Evolutionary conservation across 2,329 filamentous ascomycete genomes (phyloP).

Genomic region (Zasmidium citrigriseum): DNA sequence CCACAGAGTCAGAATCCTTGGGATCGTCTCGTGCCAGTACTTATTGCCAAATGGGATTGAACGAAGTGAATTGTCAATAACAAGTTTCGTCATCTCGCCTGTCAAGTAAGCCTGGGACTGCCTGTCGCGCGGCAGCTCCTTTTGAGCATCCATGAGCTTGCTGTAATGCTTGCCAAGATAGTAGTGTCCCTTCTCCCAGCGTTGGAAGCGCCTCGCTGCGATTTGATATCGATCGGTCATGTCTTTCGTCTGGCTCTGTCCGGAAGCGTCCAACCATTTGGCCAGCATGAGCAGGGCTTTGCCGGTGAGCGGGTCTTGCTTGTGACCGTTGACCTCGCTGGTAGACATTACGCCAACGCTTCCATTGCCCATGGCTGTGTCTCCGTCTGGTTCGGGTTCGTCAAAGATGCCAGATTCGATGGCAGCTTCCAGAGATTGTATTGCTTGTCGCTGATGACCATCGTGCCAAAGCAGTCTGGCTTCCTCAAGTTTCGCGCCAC

Average conservation of each 20-base stretch:
- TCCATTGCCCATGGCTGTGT: conserved; percentile 9
- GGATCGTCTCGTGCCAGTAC: conserved; percentile 92
- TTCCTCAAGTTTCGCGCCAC: conserved; percentile 90
- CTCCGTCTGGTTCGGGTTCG: conserved; percentile 15
- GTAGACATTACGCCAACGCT: conserved; percentile 5
- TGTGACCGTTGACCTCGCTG: conserved; percentile 33
- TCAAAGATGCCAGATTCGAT: conserved; percentile 78
- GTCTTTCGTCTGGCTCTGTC: conserved; percentile 81
- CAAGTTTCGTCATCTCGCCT: conserved; percentile 82
- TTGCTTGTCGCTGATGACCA: conserved; percentile 90
- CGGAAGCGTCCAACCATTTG: conserved; percentile 95
- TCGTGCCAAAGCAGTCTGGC: conserved; percentile 91
- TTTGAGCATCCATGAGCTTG: conserved; percentile 89
- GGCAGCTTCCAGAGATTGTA: conserved; percentile 83
- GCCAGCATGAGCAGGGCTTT: conserved; percentile 85
- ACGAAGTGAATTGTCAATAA: conserved; percentile 90
- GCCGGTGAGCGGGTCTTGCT: conserved; percentile 65
- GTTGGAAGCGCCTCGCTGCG: conserved; percentile 67
- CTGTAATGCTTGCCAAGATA: conserved; percentile 97
- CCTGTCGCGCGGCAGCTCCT: conserved; percentile 71
- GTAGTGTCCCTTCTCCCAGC: conserved; percentile 97
- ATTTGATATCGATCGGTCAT: conserved; percentile 81
- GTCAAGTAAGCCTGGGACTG: conserved; percentile 62
- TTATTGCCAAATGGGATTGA: conserved; percentile 88
- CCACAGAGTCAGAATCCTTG: conserved; percentile 90